Evolutionary conservation across 768 basidiomycete species (phyloP).

Genomic region (Rhizopogon vesiculosus): DNA sequence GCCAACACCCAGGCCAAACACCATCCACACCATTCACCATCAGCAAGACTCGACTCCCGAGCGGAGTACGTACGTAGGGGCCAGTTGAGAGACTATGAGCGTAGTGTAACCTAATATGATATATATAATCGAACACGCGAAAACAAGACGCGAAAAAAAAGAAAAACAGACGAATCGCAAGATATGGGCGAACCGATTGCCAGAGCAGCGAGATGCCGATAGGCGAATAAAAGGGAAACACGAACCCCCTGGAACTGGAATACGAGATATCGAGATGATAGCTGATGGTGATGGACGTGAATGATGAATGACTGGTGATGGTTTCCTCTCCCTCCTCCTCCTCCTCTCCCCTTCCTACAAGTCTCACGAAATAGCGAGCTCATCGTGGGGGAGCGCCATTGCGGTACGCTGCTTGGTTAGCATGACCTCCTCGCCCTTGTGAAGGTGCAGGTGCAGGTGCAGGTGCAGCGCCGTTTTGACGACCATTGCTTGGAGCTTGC

Average conservation of each 20-base stretch:
- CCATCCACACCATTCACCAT: conserved; percentile 13
- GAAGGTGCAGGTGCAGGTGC: conserved; percentile 13
- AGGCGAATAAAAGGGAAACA: conserved; percentile 8
- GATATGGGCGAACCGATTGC: conserved; percentile 5
- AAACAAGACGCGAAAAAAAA: conserved; percentile 11
- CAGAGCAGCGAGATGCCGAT: conserved; percentile 6
- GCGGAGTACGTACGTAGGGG: conserved; percentile 12
- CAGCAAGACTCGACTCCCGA: conserved; percentile 8
- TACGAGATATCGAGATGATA: conserved; percentile 9
- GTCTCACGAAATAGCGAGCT: conserved; percentile 4
- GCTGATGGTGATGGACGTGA: conserved; percentile 11
- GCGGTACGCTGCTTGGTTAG: conserved; percentile 22
- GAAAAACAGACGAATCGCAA: conserved; percentile 2
- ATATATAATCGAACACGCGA: conserved; percentile 24
- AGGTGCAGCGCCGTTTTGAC: conserved; percentile 19
- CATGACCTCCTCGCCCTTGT: conserved; percentile 18
- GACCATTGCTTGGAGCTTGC: conserved; percentile 22
- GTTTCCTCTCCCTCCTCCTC: conserved; percentile 1
- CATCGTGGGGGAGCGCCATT: conserved; percentile 24
- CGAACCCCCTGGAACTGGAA: conserved; percentile 6
- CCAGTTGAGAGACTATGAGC: conserved; percentile 11
- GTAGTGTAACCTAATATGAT: conserved; percentile 21
- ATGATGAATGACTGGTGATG: conserved; percentile 9
- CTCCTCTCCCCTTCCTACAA: neutral
- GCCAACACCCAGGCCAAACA: conserved; percentile 7